A percentile compares a stretch with the other conserved stretches of the same genome.
phyloP scores from a whole-genome alignment of 2,329 filamentous ascomycete genomes.

The Colletotrichum costaricense region DNA sequence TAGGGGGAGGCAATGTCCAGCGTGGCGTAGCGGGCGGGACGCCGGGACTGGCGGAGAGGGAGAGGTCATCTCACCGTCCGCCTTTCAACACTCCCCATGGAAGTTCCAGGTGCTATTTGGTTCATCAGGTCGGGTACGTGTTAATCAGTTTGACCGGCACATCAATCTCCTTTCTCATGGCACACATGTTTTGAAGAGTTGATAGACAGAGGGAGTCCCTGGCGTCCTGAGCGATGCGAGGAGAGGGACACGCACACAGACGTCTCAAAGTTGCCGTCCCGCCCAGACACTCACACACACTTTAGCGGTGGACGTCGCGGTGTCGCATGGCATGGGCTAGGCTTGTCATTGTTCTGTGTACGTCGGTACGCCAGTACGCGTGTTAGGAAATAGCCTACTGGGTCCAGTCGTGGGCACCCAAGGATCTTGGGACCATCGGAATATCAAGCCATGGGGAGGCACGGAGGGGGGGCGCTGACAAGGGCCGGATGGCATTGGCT shows the following conservation, averaged over 20 bases:
- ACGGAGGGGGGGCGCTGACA: not conserved
- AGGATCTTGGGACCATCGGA: not conserved
- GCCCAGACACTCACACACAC: not conserved
- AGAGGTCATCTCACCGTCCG: not conserved
- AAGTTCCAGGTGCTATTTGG: too few relatives aligned
- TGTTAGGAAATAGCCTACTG: constrained; percentile 10
- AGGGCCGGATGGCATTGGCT: not conserved
- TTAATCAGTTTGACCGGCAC: not conserved
- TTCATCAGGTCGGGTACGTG: too few relatives aligned
- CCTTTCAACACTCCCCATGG: too few relatives aligned
- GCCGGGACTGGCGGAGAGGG: constrained; percentile 19
- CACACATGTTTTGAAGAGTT: not conserved
- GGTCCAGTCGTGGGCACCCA: not conserved
- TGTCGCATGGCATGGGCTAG: not conserved
- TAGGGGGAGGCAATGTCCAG: constrained; percentile 7
- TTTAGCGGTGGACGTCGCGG: not conserved
- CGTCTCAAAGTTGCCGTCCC: not conserved
- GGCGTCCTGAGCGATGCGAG: not conserved
- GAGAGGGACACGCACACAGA: constrained; percentile 8
- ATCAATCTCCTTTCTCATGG: not conserved
- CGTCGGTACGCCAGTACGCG: not conserved
- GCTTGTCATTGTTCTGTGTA: not conserved
- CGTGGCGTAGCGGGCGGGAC: constrained; percentile 25
- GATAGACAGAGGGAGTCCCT: not conserved
- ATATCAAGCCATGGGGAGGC: not conserved